Base-by-base conservation (phyloP, 257 asterid species). In the Penstemon davidsonii region DNA sequence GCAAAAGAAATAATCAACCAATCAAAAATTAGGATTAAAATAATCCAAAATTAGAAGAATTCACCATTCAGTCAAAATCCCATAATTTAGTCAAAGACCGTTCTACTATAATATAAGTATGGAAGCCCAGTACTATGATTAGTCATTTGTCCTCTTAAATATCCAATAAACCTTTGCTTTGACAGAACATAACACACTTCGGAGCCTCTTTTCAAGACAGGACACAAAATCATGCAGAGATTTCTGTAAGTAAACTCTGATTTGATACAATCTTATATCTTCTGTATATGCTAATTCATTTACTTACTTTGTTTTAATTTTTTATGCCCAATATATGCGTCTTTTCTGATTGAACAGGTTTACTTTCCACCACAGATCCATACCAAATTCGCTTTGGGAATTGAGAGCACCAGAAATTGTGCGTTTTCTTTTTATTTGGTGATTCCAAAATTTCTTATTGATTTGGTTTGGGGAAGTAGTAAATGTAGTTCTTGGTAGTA, bases 361-460 rank as follows among this genome's bases (percentile, higher is more conserved):
- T 51, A 55, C 13, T 19, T 53, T 44, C 40, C 66, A 62, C 44
- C 40, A 55, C 57, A 53, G 25, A 60, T 52, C 36, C 8, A 49
- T 65, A 38, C 18, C 50, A 38, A 55, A 40, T 55, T 57, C 66
- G 13, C 33, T 59, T 57, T 8, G 55, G 68, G 56, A 65, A 63
- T 66, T 41, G 13, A 70, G 38, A 38, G 63, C 49, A 39, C 66
- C 63, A 38, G 50, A 59, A 58, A 50, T 42, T 38, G 76, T 76
- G 70, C 11, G 76, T 53, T 40, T 19, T 11, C 36, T 51, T 66
- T 40, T 5, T 2, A 19, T 19, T 19, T 19, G 25, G 25, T 52
- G 8, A 50, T 65, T 38, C 5, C 8, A 1, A 19, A 19, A 19
- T 40, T 65, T 38, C 5, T n/a, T n/a, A 4, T 5, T 1, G 36